These are phyloP conservation scores for Parmelia sp. DNA, from an alignment of 495 filamentous ascomycete species.

Conservation along the genomic window DNA sequence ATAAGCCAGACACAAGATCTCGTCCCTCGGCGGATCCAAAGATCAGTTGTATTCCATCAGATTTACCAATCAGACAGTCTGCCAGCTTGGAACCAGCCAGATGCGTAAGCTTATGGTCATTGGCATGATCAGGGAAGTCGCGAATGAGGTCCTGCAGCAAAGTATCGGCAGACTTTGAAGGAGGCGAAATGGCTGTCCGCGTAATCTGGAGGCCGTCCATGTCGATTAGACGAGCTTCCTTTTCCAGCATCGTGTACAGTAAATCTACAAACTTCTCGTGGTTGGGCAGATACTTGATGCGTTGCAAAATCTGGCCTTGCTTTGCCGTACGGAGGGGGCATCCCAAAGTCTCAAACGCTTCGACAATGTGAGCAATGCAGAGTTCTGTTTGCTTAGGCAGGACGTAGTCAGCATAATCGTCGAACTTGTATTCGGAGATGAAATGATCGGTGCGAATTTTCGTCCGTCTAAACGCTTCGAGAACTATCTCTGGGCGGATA, in stretches of 20 bases:
- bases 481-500: constrained; percentile 23
- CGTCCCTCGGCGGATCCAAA: not conserved
- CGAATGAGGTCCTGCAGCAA: constrained; percentile 36
- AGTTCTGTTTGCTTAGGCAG: constrained; percentile 33
- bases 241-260: constrained; percentile 39
- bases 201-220: constrained; percentile 31
- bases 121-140: constrained; percentile 34
- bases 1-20: not conserved
- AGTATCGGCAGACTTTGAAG: constrained; percentile 31
- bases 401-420: constrained; percentile 27
- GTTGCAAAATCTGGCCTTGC: constrained; percentile 33
- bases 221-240: constrained; percentile 38
- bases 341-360: constrained; percentile 43
- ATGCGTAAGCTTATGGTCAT: constrained; percentile 21
- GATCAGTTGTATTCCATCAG: not conserved
- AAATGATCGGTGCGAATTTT: constrained; percentile 37
- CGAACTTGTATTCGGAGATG: constrained; percentile 29
- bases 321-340: constrained; percentile 31
- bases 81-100: not conserved
- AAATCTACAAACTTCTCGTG: constrained; percentile 35
- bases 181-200: constrained; percentile 36
- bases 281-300: constrained; percentile 31
- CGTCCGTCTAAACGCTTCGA: constrained; percentile 30
- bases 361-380: constrained; percentile 35
- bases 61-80: not conserved